Evolutionary conservation across 345 rosid genomes (phyloP), one percentile per base, ranked within the genome.

Genomic region (Lepidium aucheri): DNA sequence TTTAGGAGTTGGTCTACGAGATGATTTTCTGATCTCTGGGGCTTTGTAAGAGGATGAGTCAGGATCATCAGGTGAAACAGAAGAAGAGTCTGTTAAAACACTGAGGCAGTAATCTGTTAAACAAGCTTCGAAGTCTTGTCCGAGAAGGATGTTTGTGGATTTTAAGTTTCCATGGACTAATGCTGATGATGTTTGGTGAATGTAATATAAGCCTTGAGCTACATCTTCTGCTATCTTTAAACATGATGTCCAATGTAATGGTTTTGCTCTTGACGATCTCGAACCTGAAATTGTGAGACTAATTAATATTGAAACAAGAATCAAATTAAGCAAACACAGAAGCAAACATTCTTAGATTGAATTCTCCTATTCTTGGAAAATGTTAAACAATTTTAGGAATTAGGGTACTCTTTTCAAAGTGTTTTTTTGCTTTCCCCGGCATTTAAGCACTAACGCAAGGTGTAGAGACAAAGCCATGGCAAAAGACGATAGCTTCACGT

Each of bases 171-270:
- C 97, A 55, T 88, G 99, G 68, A 85, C 82, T 16, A 90, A 85
- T 65, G 79, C 79, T 9, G 97, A 82, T 32, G 97, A 84, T 30
- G 84, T 72, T 79, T 90, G 96, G 78, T 94, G 99, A 62, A 90
- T 84, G 80, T 86, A 85, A n/a, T 85, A 83, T 16, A 90, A 90
- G 26, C 96, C 96, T 62, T 84, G 90, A 6, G 91, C 95, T 47
- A 86, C 95, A 77, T 90, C 99, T 71, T 90, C 99, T n/a, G 97
- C 95, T 69, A 94, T 90, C 78, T 94, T 94, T 52, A 94, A 78
- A 77, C 97, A 90, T 17, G 99, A 94, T 36, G 99, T 88, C 97
- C 97, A 94, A 49, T 90, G 97, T 51, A 90, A 86, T 35, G 97
- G 97, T 75, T 85, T 94, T 24, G 96, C 90, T 70, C 90, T 82